These are phyloP conservation scores for Epichloe festucae DNA, from an alignment of 2,329 filamentous ascomycete species.

Conservation along the genomic window DNA sequence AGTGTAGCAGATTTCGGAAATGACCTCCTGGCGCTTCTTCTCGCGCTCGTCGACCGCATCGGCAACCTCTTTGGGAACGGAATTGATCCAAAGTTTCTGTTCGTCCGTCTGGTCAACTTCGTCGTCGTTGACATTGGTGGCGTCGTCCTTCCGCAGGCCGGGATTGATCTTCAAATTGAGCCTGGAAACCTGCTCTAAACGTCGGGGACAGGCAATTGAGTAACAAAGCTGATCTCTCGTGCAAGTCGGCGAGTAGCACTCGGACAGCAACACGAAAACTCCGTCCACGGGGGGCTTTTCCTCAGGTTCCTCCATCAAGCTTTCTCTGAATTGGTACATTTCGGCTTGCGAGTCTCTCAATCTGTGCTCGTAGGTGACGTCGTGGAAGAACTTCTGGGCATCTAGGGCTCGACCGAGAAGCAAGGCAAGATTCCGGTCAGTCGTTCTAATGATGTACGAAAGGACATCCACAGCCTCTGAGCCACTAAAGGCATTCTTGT, in stretches of 20 bases:
- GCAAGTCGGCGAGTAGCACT: slow-evolving; percentile 97
- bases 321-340: slow-evolving; percentile 95
- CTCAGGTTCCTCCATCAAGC: slow-evolving; percentile 70
- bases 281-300: slow-evolving; percentile 69
- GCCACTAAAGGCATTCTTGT: slow-evolving; percentile 94
- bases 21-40: slow-evolving; percentile 96
- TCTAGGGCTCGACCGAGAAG: slow-evolving; percentile 84
- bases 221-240: slow-evolving; percentile 93
- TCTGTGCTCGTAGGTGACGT: slow-evolving; percentile 95
- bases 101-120: slow-evolving; percentile 77
- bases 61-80: slow-evolving; percentile 86
- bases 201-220: slow-evolving; percentile 88
- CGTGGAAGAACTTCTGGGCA: slow-evolving; percentile 98
- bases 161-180: slow-evolving; percentile 88
- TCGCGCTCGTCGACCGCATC: slow-evolving; percentile 82
- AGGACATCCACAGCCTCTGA: slow-evolving; percentile 92
- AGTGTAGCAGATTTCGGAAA: slow-evolving; percentile 97
- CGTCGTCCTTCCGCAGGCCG: slow-evolving; percentile 57
- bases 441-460: slow-evolving; percentile 93
- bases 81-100: slow-evolving; percentile 99
- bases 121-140: slow-evolving; percentile 55
- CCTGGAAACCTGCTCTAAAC: slow-evolving; percentile 87
- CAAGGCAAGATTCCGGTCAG: slow-evolving; percentile 84
- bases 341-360: slow-evolving; percentile 87
- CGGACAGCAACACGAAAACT: slow-evolving; percentile 88